phyloP scores from a whole-genome alignment of 192 early-diverging fungal species.

The Ambispora gerdemannii region DNA sequence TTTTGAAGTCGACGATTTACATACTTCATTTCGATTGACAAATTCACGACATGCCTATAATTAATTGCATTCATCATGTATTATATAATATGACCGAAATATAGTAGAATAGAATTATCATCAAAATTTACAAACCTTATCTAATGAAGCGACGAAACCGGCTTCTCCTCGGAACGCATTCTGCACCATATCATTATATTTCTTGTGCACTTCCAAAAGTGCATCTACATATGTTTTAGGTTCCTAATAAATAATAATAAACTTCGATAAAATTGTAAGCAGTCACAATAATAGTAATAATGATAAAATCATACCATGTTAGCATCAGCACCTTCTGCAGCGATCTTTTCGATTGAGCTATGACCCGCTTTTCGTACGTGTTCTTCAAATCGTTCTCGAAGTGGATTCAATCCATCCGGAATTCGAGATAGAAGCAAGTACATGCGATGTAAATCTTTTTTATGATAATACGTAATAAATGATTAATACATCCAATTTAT shows the following conservation, averaged over 20 bases:
- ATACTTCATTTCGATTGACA: conserved; percentile 87
- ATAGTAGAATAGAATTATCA: too few relatives aligned
- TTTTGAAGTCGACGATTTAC: conserved; percentile 62
- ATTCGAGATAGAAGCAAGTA: conserved; percentile 78
- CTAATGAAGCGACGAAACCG: conserved; percentile 85
- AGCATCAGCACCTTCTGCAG: conserved; percentile 50
- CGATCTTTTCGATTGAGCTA: conserved; percentile 75
- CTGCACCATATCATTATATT: conserved; percentile 77
- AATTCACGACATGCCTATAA: conserved; percentile 75
- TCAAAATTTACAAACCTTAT: conserved; percentile 60
- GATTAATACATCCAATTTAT: neutral
- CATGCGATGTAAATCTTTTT: conserved; percentile 76
- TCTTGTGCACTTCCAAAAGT: conserved; percentile 80
- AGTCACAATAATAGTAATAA: neutral
- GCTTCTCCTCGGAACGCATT: conserved; percentile 79
- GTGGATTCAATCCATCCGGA: conserved; percentile 76
- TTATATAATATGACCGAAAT: too few relatives aligned
- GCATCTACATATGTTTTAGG: conserved; percentile 86
- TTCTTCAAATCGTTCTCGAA: conserved; percentile 70
- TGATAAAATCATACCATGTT: conserved; percentile 41
- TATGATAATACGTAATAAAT: neutral
- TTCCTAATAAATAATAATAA: conserved; percentile 41
- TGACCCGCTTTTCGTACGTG: conserved; percentile 79
- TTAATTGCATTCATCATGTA: neutral
- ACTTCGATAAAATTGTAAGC: neutral